These are phyloP conservation scores for Polyplosphaeria fusca DNA, from an alignment of 495 filamentous ascomycete genomes.

Conservation along the genomic window DNA sequence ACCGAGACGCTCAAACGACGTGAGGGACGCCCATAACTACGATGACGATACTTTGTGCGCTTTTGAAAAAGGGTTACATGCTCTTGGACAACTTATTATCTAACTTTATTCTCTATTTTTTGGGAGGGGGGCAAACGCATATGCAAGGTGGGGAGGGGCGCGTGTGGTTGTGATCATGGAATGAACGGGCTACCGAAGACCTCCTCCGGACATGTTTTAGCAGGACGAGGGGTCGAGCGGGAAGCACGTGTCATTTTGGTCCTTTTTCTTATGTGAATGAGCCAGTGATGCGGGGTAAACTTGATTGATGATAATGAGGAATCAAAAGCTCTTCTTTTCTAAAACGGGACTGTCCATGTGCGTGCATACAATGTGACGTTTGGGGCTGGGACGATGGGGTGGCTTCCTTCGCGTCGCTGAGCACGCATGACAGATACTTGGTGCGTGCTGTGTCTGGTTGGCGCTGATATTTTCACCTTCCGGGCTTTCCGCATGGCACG, in stretches of 20 bases:
- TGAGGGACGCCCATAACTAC: constrained; percentile 3
- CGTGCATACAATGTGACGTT: too few species aligned
- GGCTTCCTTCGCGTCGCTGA: too few species aligned
- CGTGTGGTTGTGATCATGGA: too few species aligned
- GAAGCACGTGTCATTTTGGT: too few species aligned
- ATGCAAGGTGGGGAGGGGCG: neutral
- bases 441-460: too few species aligned
- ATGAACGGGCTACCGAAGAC: too few species aligned
- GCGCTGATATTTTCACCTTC: too few species aligned
- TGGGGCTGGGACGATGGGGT: too few species aligned
- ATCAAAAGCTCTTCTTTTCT: constrained; percentile 35
- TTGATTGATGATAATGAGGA: constrained; percentile 33
- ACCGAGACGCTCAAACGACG: constrained; percentile 18
- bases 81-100: constrained; percentile 8
- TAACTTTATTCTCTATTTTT: constrained; percentile 10
- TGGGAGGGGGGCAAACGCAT: neutral
- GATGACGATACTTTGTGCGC: constrained; percentile 13
- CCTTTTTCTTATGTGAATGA: constrained; percentile 12
- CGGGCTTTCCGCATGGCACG: too few species aligned
- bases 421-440: too few species aligned
- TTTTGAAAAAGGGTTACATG: neutral
- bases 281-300: neutral
- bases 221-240: too few species aligned
- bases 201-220: constrained; percentile 17
- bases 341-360: too few species aligned